Evolutionary conservation across 495 filamentous ascomycete species (phyloP), one percentile per base, ranked within the genome.

Genomic region (Penicillium samsonianum): DNA sequence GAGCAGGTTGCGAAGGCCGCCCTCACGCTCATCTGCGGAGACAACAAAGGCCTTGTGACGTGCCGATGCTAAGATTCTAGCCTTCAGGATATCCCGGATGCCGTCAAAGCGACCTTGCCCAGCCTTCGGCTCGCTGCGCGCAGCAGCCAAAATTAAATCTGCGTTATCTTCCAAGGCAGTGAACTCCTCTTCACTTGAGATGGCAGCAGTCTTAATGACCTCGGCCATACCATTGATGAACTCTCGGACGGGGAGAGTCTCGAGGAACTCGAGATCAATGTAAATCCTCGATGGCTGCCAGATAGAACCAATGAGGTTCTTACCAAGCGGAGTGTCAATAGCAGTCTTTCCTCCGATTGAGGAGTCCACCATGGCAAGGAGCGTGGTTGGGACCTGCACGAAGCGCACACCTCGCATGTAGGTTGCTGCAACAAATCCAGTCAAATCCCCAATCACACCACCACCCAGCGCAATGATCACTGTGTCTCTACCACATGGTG

Each of bases 171-270:
- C 94, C 46, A 98, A 78, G 43, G 86, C 82, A 52, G 87, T 80
- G 71, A 98, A 98, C 67, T 97, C 94, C 14, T 80, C 74, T 69
- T 92, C 90, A 64, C 96, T 82, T 82, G 92, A 98, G 60, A 98
- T 98, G 53, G 93, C 94, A 6, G 94, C 94, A 19, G 94, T 98
- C 84, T 98, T 98, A 68, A 98, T 85, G 54, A 98, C 92, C 76
- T 98, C 94, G 49, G 92, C 94, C 91, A 98, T 96, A 52, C 94
- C 94, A 73, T 98, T 98, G 72, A 98, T 91, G 72, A 98, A 93
- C 73, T 98, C 93, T 55, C 94, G 81, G 46, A 88, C 87, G 4
- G 93, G 93, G 26, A 98, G 80, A 8, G 90, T 96, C 68, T 94
- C 91, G 63, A 98, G 80, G 69, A 98, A 98, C 47, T 86, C 84